phyloP scores from a whole-genome alignment of 75 land plant genomes.

The Cunninghamia lanceolata region DNA sequence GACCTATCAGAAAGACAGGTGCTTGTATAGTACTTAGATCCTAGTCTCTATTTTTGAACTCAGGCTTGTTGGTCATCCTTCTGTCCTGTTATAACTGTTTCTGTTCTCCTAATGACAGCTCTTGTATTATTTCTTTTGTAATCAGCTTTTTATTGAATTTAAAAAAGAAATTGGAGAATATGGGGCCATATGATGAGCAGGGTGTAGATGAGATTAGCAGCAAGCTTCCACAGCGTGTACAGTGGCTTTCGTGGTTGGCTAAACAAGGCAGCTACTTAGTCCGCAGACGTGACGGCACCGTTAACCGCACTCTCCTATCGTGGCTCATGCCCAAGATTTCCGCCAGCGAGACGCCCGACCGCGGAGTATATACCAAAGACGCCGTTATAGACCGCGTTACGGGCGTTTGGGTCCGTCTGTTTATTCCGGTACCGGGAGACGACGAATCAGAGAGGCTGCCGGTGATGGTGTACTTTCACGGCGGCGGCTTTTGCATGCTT shows the following conservation, averaged over 20 bases:
- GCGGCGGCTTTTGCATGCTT: slow-evolving; percentile 68
- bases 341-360: slow-evolving; percentile 26
- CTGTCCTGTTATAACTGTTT: no score
- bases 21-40: no score
- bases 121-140: no score
- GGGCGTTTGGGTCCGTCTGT: slow-evolving; percentile 66
- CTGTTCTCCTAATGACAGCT: no score
- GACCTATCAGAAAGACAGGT: no score
- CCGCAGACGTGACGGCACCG: slow-evolving; percentile 47
- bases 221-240: slow-evolving; percentile 18
- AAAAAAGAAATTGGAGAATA: no score
- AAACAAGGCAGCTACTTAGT: slow-evolving; percentile 14
- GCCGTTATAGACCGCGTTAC: slow-evolving; percentile 45
- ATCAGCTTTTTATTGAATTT: no score
- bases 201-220: slow-evolving; percentile 1
- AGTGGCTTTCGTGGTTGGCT: slow-evolving; percentile 24
- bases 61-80: no score
- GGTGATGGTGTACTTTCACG: slow-evolving; percentile 75
- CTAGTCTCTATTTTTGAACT: no score
- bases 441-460: slow-evolving; percentile 23
- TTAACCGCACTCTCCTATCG: slow-evolving; percentile 51
- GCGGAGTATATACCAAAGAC: slow-evolving; percentile 53
- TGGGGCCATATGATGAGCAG: neutral
- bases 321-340: slow-evolving; percentile 16
- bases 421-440: slow-evolving; percentile 27